phyloP scores from a whole-genome alignment of 495 filamentous ascomycete genomes.

The Penicillium tannophilum region DNA sequence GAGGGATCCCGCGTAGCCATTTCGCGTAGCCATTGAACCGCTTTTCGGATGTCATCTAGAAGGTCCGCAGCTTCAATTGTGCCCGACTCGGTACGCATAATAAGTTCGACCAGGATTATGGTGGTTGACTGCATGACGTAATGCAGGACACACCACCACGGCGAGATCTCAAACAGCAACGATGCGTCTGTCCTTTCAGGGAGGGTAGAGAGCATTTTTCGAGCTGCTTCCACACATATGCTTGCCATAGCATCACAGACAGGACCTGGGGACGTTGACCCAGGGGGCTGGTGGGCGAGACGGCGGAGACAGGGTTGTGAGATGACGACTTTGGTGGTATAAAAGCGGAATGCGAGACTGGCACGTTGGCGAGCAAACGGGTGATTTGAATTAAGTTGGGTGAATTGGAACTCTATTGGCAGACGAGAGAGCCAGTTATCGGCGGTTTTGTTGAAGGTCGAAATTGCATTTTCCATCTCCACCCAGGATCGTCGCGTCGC shows the following conservation, averaged over 20 bases:
- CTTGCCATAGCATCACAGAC: constrained; percentile 52
- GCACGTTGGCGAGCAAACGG: constrained; percentile 34
- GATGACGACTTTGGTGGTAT: constrained; percentile 57
- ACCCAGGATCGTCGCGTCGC: constrained; percentile 22
- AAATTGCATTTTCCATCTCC: constrained; percentile 27
- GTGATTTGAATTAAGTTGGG: constrained; percentile 16
- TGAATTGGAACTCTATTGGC: constrained; percentile 33
- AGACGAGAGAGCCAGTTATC: constrained; percentile 30
- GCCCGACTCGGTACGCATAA: constrained; percentile 42
- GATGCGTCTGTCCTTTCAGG: constrained; percentile 34
- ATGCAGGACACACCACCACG: constrained; percentile 65
- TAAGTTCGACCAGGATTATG: constrained; percentile 58
- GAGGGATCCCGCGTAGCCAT: constrained; percentile 49
- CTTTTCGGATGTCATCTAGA: constrained; percentile 47
- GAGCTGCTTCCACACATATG: constrained; percentile 53
- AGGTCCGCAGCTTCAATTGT: constrained; percentile 38
- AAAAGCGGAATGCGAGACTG: constrained; percentile 54
- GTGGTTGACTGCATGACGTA: constrained; percentile 60
- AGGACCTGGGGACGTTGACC: constrained; percentile 19
- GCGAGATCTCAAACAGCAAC: constrained; percentile 48
- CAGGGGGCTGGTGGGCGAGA: constrained; percentile 25
- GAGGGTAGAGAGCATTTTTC: constrained; percentile 49
- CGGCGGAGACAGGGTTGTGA: constrained; percentile 61
- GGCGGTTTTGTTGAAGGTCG: constrained; percentile 21
- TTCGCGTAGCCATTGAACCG: constrained; percentile 48